Evolutionary conservation across 805 yeast species (phyloP), one percentile per base, ranked within the genome.

Genomic region (Starmerella floricola): DNA sequence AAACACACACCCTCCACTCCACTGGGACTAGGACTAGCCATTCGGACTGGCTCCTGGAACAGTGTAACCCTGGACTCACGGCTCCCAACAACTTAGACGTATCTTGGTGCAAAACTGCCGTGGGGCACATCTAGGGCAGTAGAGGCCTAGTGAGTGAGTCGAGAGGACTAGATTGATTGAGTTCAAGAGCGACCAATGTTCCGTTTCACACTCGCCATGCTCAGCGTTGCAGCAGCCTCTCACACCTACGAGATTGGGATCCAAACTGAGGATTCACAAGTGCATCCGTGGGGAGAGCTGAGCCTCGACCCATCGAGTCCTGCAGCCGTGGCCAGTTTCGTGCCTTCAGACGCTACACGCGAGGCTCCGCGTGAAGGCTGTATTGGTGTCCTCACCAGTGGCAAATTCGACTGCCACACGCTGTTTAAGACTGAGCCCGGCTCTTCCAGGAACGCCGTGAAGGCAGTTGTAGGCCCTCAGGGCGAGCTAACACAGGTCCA

Each of bases 391-490:
- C 17, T 32, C 13, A 15, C 32, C n/a, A 26, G 10, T 2, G 26
- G 21, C 11, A 43, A 37, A 18, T 48, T 48, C 33, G 13, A 13
- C 12, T 48, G 52, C 36, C 49, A 43, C 11, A 42, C 42, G 3
- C 20, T 43, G 12, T 42, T 36, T 24, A 2, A n/a, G 6, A 12
- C 36, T 37, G n/a, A 24, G 15, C 27, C 16, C 6, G 19, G 33
- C 24, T 20, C 19, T 13, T 17, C 24, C 16, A 18, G 29, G 12
- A 15, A 33, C 15, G 51, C 46, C 10, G 18, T 41, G 2, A n/a
- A 16, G 20, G 45, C 37, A 3, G 16, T n/a, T 11, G 11, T 48
- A 3, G 33, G 23, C 5, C 20, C 40, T 6, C 34, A 31, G 21
- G 52, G 45, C 13, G 16, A 19, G 11, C 30, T 42, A 3, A 4